Conservation (phyloP, 2,329 filamentous ascomycete species). For the Aureobasidium pullulans region DNA sequence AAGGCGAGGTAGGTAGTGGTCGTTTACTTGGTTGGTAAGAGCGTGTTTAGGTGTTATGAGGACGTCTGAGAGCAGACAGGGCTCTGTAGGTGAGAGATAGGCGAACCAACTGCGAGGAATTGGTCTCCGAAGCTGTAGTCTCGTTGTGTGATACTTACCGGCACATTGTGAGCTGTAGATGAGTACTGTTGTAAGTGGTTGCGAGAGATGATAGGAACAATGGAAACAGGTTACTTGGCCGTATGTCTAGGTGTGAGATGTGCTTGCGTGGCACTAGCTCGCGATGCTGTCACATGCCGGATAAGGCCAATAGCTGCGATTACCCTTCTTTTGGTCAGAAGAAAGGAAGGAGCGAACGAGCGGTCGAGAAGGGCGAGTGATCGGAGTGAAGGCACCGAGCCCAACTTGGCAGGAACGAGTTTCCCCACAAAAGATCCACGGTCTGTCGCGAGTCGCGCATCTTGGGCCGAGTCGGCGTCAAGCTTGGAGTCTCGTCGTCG, state of each 20-base stretch:
- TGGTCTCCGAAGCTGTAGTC: background rate
- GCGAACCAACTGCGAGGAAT: constrained; percentile 47
- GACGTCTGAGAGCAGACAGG: constrained; percentile 49
- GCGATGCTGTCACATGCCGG: background rate
- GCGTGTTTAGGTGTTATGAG: constrained; percentile 40
- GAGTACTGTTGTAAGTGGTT: constrained; percentile 21
- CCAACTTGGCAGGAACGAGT: background rate
- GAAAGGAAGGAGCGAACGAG: background rate
- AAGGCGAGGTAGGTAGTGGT: constrained; percentile 49
- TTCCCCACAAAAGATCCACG: background rate
- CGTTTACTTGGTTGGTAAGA: constrained; percentile 40
- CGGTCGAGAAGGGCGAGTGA: background rate
- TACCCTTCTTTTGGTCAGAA: background rate
- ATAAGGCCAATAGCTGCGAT: background rate
- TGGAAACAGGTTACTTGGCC: background rate
- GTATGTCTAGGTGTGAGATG: background rate
- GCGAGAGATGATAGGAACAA: background rate
- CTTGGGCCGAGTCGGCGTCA: background rate
- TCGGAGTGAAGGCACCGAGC: background rate
- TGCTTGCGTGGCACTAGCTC: background rate
- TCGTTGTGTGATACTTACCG: constrained; percentile 20
- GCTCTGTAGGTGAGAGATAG: constrained; percentile 46
- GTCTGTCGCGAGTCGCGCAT: background rate
- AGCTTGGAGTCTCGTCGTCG: background rate
- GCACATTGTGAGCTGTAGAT: constrained; percentile 22